Base-by-base conservation (phyloP, 192 early-diverging fungal genomes). In the Backusella macrospora region DNA sequence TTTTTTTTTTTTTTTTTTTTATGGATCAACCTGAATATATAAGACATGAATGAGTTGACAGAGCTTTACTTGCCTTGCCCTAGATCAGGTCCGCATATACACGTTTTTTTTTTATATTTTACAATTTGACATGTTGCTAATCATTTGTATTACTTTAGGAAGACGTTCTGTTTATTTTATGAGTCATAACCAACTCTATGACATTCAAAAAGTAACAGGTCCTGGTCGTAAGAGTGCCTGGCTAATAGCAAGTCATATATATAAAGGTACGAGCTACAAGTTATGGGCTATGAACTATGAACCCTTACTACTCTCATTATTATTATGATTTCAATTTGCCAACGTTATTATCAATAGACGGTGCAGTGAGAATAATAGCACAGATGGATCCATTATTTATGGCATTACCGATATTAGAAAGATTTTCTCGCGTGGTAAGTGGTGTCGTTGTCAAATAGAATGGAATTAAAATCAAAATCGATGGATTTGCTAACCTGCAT, bases 311-410 rank as follows among this genome's bases (percentile, higher is more conserved):
- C 29, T 34, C 29, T 34, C 29, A 34, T 34, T 34, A 34, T 34
- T 34, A 34, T 34, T 34, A 2, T 34, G 29, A 34, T 34, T 34
- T 34, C 0, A 34, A 34, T 34, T 1, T 34, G 0, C 29, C 29
- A 34, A 2, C 29, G 0, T 34, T 34, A 1, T 34, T 40, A 8
- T 15, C 16, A 65, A 10, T 66, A 66, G 49, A 71, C 44, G 70
- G 70, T 14, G 39, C 29, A 15, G 34, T 71, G 5, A 37, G 70
- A 44, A 39, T 71, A 16, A 42, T 71, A 15, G 45, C 70, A 62
- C 70, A 14, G 10, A 62, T 71, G 16, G 70, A 71, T 59, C 70
- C 70, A 10, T 71, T 71, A 13, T 71, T 71, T 59, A 62, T 71
- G 26, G 55, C 70, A 15, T 23, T 71, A 18, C 48, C 70, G 23